Evolutionary conservation across 306 rosid species (phyloP).

Genomic region (Quercus glauca): DNA sequence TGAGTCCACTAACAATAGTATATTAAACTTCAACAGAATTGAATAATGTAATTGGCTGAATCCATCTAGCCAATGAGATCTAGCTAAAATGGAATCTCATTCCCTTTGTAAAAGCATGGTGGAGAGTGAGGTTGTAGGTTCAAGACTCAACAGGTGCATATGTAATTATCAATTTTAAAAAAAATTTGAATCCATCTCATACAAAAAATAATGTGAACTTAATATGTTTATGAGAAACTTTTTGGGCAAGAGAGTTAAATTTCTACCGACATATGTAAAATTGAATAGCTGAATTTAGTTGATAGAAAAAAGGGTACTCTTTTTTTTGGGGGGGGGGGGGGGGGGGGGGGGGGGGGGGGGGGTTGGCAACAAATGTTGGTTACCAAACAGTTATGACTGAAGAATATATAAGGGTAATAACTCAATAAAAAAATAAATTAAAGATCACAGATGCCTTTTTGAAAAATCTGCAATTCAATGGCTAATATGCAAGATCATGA

Average conservation of each 20-base stretch:
- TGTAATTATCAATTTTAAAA: no score
- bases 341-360: background rate
- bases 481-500: background rate
- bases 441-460: background rate
- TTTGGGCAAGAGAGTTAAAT: background rate
- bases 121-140: no score
- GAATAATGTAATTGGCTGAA: background rate
- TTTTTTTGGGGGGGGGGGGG: background rate
- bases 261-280: background rate
- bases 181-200: no score
- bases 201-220: background rate
- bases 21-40: background rate
- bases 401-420: background rate
- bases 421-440: background rate
- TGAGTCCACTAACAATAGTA: background rate
- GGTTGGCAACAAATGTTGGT: background rate
- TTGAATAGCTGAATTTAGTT: background rate
- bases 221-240: background rate
- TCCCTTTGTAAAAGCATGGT: no score
- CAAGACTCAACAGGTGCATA: no score
- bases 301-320: background rate
- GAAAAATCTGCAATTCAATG: background rate
- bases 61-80: background rate
- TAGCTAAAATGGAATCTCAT: no score
- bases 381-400: background rate